A percentile compares a stretch with the other conserved stretches of the same genome.
phyloP scores from a whole-genome alignment of 2,329 filamentous ascomycete species.

The Beauveria sp. region DNA sequence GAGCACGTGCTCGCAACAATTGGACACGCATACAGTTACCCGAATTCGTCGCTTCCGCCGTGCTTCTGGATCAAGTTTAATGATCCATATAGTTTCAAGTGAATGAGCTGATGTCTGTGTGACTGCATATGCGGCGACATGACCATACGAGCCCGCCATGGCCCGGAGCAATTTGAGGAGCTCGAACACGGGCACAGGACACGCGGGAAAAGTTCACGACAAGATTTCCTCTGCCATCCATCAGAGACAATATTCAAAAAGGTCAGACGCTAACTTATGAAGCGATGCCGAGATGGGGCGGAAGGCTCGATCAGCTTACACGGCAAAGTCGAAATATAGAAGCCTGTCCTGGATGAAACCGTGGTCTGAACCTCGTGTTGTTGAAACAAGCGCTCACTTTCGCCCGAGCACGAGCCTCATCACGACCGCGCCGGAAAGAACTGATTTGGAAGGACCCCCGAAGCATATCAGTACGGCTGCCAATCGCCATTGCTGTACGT shows the following conservation, averaged over 20 bases:
- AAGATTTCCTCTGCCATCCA: no score
- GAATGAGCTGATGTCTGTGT: not conserved
- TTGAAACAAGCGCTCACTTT: conserved; percentile 4
- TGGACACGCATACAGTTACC: not conserved
- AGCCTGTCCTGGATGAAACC: not conserved
- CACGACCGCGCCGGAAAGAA: not conserved
- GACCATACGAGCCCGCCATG: not conserved
- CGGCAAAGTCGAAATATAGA: not conserved
- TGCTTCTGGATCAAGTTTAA: not conserved
- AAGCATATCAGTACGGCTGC: not conserved
- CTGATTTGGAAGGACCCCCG: not conserved
- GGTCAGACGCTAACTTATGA: not conserved
- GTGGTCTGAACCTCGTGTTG: not conserved
- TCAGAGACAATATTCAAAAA: no score
- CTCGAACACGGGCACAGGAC: not conserved
- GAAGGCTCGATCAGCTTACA: not conserved
- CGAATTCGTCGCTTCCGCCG: not conserved
- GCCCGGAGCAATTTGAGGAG: not conserved
- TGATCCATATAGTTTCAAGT: not conserved
- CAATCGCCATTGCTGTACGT: not conserved
- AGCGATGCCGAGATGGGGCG: not conserved
- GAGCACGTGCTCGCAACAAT: not conserved
- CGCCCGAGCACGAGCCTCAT: not conserved
- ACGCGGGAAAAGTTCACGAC: not conserved
- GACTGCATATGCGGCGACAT: not conserved